Evolutionary conservation across 2,329 filamentous ascomycete genomes (phyloP), one percentile per base, ranked within the genome.

Genomic region (Fonsecaea pedrosoi): DNA sequence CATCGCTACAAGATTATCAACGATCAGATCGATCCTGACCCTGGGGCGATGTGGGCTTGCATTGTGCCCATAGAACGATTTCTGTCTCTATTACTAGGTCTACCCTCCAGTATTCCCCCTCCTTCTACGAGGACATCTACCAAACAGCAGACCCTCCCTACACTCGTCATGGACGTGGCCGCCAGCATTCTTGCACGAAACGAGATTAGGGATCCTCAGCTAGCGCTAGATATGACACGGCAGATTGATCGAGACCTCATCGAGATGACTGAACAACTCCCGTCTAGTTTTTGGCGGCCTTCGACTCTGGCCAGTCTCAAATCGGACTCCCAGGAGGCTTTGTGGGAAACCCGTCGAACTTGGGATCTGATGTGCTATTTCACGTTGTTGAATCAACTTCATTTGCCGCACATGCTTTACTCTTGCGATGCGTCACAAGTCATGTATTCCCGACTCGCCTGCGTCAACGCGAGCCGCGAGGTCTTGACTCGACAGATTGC

Each of bases 401-500:
- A 88, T 66, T 78, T 87, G 1, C 86, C 85, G 0, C 86, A 84
- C 67, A 82, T 87, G 75, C 78, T 87, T 10, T 79, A 78, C 30
- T 66, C 75, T 6, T 2, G 25, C 25, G 25, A 25, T 25, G 25
- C 25, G 25, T 73, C 75, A 2, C 10, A 7, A 5, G 60, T 64
- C 4, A 74, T 76, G 15, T 82, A 84, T 71, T 84, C 81, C 70
- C 84, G 82, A 63, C 78, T 79, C 12, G 81, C 80, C 1, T 84
- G 83, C 66, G 75, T 85, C 54, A 79, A 80, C 10, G 81, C 84
- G 5, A 84, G 83, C 56, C 82, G 86, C 1, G 82, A 83, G 60
- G 78, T 86, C 13, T 76, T 88, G 8, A 74, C 30, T 13, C 61
- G 21, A n/a, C 68, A 10, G 59, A 53, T 15, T n/a, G 48, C 48